phyloP scores from a whole-genome alignment of 108 stramenopile species.

The Discostella stelligeroides region DNA sequence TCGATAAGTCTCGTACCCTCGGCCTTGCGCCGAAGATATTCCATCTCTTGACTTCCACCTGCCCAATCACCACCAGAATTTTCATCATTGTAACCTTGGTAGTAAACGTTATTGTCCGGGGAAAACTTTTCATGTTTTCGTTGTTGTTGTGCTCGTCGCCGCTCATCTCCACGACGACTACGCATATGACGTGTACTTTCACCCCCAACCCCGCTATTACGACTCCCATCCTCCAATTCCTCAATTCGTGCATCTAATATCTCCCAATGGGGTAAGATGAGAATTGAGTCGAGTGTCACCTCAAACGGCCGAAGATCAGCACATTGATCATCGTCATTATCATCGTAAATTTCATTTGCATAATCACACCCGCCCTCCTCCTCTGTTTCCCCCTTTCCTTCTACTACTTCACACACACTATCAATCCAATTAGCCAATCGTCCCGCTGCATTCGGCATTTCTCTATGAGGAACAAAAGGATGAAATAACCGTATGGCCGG shows the following conservation, averaged over 20 bases:
- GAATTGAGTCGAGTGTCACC: slow-evolving; percentile 69
- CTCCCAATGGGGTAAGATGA: slow-evolving; percentile 73
- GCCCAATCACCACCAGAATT: no score
- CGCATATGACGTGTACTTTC: no score
- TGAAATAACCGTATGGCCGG: slow-evolving; percentile 83
- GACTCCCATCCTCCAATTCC: slow-evolving; percentile 14
- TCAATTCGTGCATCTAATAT: slow-evolving; percentile 45
- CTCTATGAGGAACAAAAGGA: slow-evolving; percentile 54
- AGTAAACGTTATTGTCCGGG: not conserved
- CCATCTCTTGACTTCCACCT: slow-evolving; percentile 29
- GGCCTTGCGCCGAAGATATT: slow-evolving; percentile 34
- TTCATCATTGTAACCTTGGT: slow-evolving; percentile 4
- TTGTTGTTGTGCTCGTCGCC: slow-evolving; percentile 71
- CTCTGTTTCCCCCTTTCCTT: not conserved
- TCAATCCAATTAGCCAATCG: slow-evolving; percentile 73
- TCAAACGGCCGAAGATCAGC: slow-evolving; percentile 59
- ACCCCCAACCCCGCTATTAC: no score
- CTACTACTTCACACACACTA: not conserved
- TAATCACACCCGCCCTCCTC: not conserved
- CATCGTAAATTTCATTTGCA: not conserved
- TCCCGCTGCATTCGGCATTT: slow-evolving; percentile 50
- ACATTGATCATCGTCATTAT: not conserved
- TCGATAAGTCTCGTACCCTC: slow-evolving; percentile 55
- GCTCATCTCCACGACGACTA: not conserved
- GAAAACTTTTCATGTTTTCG: no score